Evolutionary conservation across 2,329 filamentous ascomycete genomes (phyloP).

Genomic region (Ophiostoma tasmaniense): DNA sequence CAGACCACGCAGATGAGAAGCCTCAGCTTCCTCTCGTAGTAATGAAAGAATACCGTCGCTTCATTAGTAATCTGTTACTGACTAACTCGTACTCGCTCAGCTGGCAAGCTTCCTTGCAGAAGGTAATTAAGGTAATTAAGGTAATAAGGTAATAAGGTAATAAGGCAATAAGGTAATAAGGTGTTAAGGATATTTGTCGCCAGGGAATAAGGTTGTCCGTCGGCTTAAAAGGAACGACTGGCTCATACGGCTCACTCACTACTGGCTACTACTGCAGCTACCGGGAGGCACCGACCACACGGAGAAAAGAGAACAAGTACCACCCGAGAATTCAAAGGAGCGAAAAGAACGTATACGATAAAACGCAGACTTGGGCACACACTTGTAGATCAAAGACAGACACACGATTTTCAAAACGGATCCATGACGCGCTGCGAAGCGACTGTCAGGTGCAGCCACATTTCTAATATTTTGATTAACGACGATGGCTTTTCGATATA

Average conservation of each 20-base stretch:
- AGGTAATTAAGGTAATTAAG: neutral
- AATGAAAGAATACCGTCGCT: neutral
- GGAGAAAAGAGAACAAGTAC: neutral
- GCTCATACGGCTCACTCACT: neutral
- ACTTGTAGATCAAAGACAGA: too few relatives aligned
- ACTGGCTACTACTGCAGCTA: neutral
- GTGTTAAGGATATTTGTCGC: too few relatives aligned
- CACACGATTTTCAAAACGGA: neutral
- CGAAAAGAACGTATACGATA: neutral
- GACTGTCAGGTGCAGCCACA: neutral
- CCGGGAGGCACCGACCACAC: neutral
- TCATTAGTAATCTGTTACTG: neutral
- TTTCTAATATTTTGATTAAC: too few relatives aligned
- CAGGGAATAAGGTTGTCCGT: neutral
- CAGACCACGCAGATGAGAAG: neutral
- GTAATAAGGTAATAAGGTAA: neutral
- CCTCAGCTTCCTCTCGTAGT: neutral
- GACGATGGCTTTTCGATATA: too few relatives aligned
- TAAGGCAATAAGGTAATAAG: too few relatives aligned
- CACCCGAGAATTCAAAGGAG: neutral
- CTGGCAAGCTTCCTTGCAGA: too few relatives aligned
- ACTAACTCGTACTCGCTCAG: neutral
- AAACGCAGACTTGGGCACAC: neutral
- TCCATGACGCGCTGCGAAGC: neutral
- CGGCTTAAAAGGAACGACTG: neutral